phyloP scores from a whole-genome alignment of 2,329 filamentous ascomycete genomes.

The Ophiostoma novo-ulmi region DNA sequence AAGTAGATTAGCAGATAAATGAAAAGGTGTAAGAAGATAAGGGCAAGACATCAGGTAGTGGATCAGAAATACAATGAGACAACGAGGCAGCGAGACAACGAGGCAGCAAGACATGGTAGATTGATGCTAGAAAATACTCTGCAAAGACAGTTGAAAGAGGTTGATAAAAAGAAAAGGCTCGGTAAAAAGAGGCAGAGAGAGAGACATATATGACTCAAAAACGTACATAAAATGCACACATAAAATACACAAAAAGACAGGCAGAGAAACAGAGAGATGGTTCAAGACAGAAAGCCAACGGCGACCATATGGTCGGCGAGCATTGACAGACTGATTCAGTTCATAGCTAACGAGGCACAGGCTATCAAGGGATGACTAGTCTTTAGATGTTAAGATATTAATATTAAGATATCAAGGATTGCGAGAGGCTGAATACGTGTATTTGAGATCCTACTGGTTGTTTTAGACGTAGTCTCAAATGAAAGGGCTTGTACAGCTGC shows the following conservation, averaged over 20 bases:
- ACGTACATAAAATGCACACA: no score
- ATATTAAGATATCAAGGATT: no score
- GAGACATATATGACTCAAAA: no score
- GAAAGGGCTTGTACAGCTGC: background rate
- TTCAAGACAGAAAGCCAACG: background rate
- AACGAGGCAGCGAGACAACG: background rate
- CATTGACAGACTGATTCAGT: background rate
- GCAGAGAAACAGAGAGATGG: background rate
- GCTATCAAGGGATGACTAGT: background rate
- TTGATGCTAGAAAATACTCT: background rate
- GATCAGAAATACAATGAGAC: background rate
- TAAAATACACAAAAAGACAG: background rate
- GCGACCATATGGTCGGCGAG: slow-evolving; percentile 9
- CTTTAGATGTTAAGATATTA: background rate
- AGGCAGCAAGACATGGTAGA: background rate
- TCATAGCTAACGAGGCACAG: background rate
- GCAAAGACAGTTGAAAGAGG: no score
- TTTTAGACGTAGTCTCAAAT: background rate
- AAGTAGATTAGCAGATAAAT: background rate
- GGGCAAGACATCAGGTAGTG: background rate
- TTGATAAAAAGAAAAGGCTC: no score
- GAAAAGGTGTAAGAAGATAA: background rate
- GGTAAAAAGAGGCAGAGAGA: no score
- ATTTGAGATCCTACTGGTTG: background rate
- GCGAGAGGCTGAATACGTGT: background rate